phyloP scores from a whole-genome alignment of 441 rosid genomes.

The Erodium moschatum region DNA sequence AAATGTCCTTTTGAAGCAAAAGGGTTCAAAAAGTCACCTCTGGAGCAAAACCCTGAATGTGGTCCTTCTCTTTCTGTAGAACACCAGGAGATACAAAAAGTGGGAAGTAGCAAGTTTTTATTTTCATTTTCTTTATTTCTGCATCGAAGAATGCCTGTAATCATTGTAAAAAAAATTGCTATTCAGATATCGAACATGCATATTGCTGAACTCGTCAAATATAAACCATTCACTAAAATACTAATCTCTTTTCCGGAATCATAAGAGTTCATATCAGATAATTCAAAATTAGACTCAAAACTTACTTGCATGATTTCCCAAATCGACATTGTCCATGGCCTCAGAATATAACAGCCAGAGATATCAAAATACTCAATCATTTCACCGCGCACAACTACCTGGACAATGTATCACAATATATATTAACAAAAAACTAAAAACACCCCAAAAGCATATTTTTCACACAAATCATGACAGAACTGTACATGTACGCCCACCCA shows the following conservation, averaged over 20 bases:
- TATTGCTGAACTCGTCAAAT: too few relatives aligned
- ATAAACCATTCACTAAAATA: not conserved
- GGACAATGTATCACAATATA: constrained; percentile 14
- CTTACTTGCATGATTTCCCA: constrained; percentile 95
- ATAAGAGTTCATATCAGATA: not conserved
- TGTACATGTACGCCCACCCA: not conserved
- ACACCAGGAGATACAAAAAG: constrained; percentile 87
- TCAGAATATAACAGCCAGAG: constrained; percentile 89
- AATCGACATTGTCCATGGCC: constrained; percentile 94
- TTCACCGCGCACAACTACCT: constrained; percentile 87
- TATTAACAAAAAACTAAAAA: not conserved
- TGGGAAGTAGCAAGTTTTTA: constrained; percentile 89
- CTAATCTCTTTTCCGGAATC: not conserved
- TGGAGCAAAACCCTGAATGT: constrained; percentile 91
- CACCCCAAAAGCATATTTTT: not conserved
- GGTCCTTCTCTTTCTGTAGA: constrained; percentile 89
- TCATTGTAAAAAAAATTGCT: constrained; percentile 17
- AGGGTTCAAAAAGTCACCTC: constrained; percentile 50
- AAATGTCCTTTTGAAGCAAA: too few relatives aligned
- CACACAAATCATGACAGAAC: not conserved
- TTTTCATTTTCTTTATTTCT: constrained; percentile 90
- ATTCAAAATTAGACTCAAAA: not conserved
- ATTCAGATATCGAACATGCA: too few relatives aligned
- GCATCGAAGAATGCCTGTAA: constrained; percentile 78
- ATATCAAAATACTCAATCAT: constrained; percentile 96